Conservation (phyloP, 1,139 yeast species). For the Hyphopichia burtonii region DNA sequence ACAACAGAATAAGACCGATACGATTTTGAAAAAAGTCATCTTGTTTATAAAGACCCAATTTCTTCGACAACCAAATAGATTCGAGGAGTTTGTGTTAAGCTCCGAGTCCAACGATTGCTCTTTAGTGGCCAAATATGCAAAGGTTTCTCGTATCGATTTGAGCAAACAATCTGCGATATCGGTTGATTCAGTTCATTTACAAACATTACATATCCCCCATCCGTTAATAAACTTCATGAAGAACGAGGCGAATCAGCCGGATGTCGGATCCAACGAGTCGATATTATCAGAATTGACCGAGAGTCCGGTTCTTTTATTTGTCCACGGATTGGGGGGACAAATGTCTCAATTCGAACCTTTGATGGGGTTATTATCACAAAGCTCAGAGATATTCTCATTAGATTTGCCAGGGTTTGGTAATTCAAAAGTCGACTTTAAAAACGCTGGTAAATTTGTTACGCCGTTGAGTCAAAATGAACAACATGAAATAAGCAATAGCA, state of each 20-base stretch:
- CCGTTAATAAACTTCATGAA: slow-evolving; percentile 50
- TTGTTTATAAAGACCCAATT: slow-evolving; percentile 27
- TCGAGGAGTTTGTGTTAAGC: slow-evolving; percentile 39
- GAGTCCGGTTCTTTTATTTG: slow-evolving; percentile 58
- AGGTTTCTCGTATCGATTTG: slow-evolving; percentile 37
- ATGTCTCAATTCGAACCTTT: slow-evolving; percentile 69
- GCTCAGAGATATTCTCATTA: slow-evolving; percentile 60
- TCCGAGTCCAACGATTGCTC: slow-evolving; percentile 58
- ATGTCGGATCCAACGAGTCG: slow-evolving; percentile 7
- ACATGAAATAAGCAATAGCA: slow-evolving; percentile 26
- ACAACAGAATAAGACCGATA: slow-evolving; percentile 14
- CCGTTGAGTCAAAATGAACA: slow-evolving; percentile 24
- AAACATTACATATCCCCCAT: slow-evolving; percentile 51
- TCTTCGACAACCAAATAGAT: slow-evolving; percentile 23
- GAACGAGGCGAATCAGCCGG: slow-evolving; percentile 29
- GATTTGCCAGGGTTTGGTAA: slow-evolving; percentile 81
- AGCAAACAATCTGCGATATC: slow-evolving; percentile 19
- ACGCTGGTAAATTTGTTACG: slow-evolving; percentile 19
- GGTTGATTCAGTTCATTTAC: slow-evolving; percentile 36
- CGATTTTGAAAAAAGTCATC: slow-evolving; percentile 21
- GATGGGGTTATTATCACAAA: slow-evolving; percentile 63
- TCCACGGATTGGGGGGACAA: slow-evolving; percentile 82
- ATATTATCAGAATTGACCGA: slow-evolving; percentile 36
- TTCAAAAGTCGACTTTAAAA: slow-evolving; percentile 29
- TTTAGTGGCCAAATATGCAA: slow-evolving; percentile 47